Percentiles rank a stretch among this genome's conserved stretches.
These are phyloP conservation scores for Protea cynaroides DNA, from an alignment of 164 flowering plant species.

Conservation along the genomic window DNA sequence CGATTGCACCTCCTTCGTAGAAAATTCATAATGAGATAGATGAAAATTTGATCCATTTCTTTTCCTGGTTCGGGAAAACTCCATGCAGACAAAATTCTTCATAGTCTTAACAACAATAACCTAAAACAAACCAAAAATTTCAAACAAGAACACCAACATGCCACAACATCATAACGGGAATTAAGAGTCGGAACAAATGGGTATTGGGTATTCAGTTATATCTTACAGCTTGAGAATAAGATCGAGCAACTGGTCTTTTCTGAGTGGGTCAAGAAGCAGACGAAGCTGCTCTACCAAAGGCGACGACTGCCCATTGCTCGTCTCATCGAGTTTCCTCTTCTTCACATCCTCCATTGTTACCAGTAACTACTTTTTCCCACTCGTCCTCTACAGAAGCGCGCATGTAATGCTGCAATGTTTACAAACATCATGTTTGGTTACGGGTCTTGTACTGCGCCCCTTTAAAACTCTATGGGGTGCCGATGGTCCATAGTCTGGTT, in stretches of 20 bases:
- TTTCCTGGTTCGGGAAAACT: not conserved
- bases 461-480: no score
- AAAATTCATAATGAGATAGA: no score
- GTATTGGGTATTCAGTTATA: not conserved
- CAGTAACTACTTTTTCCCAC: conserved; percentile 6
- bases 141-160: not conserved
- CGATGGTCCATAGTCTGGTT: no score
- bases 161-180: not conserved
- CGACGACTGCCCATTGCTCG: conserved; percentile 10
- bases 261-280: conserved; percentile 51
- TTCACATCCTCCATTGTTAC: conserved; percentile 46
- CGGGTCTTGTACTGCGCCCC: no score
- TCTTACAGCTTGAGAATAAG: conserved; percentile 50
- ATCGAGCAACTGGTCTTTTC: conserved; percentile 59
- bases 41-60: no score
- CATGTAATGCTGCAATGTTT: not conserved
- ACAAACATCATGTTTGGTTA: no score
- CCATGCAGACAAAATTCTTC: not conserved
- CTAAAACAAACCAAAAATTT: not conserved
- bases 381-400: no score
- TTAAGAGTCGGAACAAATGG: not conserved
- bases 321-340: conserved; percentile 58
- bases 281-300: conserved; percentile 32
- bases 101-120: not conserved
- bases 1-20: no score